Conservation (phyloP, 257 asterid species). For the Linderniella brevidens region DNA sequence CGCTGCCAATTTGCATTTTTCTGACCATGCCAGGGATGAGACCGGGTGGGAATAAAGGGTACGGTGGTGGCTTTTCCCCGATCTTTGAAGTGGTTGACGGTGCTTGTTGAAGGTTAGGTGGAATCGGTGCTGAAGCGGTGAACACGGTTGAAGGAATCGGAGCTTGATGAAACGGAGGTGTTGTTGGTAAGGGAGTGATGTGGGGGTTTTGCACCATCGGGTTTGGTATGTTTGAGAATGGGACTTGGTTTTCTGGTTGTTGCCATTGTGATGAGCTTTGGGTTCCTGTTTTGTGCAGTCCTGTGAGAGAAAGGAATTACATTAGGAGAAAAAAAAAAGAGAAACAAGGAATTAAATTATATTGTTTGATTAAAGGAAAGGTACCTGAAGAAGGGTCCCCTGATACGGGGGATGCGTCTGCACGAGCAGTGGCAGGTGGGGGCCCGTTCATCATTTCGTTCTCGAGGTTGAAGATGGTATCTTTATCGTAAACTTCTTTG, state of each 20-base stretch:
- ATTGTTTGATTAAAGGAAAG: conserved; percentile 20
- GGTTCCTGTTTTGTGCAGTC: conserved; percentile 27
- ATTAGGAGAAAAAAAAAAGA: conserved; percentile 3
- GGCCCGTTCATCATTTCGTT: conserved; percentile 60
- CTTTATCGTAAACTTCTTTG: conserved; percentile 86
- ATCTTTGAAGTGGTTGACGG: conserved; percentile 8
- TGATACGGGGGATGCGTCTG: conserved; percentile 24
- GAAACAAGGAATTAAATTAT: background rate
- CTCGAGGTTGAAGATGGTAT: conserved; percentile 58
- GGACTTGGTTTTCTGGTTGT: conserved; percentile 31
- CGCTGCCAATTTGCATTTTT: conserved; percentile 98
- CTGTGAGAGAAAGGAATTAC: conserved; percentile 19
- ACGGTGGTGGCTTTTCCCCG: conserved; percentile 68
- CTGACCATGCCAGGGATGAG: conserved; percentile 97
- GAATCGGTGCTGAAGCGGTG: background rate
- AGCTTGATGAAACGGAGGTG: conserved; percentile 29
- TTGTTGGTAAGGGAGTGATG: no score
- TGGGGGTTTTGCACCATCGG: conserved; percentile 19
- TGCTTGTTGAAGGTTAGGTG: no score
- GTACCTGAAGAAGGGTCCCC: conserved; percentile 38
- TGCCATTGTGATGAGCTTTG: conserved; percentile 37
- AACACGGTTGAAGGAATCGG: conserved; percentile 36
- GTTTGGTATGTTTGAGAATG: conserved; percentile 28
- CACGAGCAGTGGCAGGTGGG: conserved; percentile 33
- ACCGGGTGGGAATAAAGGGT: conserved; percentile 92